phyloP scores from a whole-genome alignment of 768 basidiomycete genomes.

The Pleurotus pulmonarius region DNA sequence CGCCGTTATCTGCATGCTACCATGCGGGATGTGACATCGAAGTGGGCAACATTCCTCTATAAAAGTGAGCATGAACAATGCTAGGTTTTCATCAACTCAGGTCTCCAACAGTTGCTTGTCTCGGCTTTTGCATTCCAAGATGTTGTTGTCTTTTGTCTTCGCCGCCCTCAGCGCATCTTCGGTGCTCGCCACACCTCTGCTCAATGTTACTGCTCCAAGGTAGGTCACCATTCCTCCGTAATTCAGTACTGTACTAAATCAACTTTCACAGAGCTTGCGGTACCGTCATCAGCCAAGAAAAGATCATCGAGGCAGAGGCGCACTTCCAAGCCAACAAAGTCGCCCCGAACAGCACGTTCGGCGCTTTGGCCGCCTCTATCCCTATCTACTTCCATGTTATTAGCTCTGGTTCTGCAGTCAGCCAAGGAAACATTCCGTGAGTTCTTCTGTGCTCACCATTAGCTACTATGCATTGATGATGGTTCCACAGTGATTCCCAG shows the following conservation, averaged over 20 bases:
- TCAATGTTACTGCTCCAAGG: constrained; percentile 16
- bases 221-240: constrained; percentile 7
- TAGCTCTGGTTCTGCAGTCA: constrained; percentile 21
- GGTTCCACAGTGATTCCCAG: constrained; percentile 30
- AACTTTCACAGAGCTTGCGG: constrained; percentile 30
- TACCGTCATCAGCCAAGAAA: constrained; percentile 29
- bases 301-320: constrained; percentile 31
- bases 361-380: constrained; percentile 5
- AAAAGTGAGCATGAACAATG: background rate
- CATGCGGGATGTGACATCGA: background rate
- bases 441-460: constrained; percentile 8
- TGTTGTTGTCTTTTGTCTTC: constrained; percentile 23
- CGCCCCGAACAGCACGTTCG: constrained; percentile 8
- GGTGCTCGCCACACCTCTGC: constrained; percentile 23
- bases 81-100: background rate
- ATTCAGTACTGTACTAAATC: background rate
- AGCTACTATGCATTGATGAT: constrained; percentile 4
- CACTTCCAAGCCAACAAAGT: constrained; percentile 39
- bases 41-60: background rate
- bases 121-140: constrained; percentile 10
- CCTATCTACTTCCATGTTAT: constrained; percentile 33
- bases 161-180: constrained; percentile 22
- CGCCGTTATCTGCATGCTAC: background rate
- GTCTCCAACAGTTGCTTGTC: background rate
- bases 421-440: constrained; percentile 41